Base-by-base conservation (phyloP, 257 asterid species). In the Plectranthus barbatus region DNA sequence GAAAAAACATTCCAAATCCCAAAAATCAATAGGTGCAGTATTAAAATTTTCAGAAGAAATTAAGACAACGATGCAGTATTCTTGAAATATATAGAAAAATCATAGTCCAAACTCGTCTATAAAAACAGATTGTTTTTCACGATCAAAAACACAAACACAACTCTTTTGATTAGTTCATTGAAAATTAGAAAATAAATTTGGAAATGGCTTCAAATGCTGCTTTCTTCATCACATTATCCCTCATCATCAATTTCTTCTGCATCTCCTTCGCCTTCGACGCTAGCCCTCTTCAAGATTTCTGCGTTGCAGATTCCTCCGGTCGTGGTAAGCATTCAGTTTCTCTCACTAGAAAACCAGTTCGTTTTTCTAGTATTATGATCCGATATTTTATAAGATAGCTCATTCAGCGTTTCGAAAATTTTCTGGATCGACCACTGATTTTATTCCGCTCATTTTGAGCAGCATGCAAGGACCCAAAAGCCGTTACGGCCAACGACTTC, bases 391-490 rank as follows among this genome's bases (percentile, higher is more conserved):
- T n/a, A n/a, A n/a, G n/a, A n/a, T n/a, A n/a, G n/a, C n/a, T n/a
- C n/a, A n/a, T n/a, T n/a, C n/a, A n/a, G n/a, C n/a, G n/a, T n/a
- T n/a, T n/a, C n/a, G n/a, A n/a, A n/a, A n/a, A n/a, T n/a, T n/a
- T n/a, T n/a, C n/a, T n/a, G n/a, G n/a, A n/a, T n/a, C n/a, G n/a
- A n/a, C n/a, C n/a, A n/a, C n/a, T n/a, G n/a, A n/a, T 10, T 40
- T 10, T 40, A 3, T 10, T 40, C 2, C 12, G 6, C 1, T 0
- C 0, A 14, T 13, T 3, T 42, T n/a, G 19, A 13, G 48, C 18
- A 68, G 78, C 60, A 12, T 79, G 85, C 80, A 80, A 80, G 78
- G 53, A 74, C 52, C 75, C 80, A 0, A 41, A 57, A 52, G 12
- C 49, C 1, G 85, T 69, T 0, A 9, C 12, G 20, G 71, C 62